These are phyloP conservation scores for Anacardium occidentale DNA, from an alignment of 345 rosid genomes.

Conservation along the genomic window DNA sequence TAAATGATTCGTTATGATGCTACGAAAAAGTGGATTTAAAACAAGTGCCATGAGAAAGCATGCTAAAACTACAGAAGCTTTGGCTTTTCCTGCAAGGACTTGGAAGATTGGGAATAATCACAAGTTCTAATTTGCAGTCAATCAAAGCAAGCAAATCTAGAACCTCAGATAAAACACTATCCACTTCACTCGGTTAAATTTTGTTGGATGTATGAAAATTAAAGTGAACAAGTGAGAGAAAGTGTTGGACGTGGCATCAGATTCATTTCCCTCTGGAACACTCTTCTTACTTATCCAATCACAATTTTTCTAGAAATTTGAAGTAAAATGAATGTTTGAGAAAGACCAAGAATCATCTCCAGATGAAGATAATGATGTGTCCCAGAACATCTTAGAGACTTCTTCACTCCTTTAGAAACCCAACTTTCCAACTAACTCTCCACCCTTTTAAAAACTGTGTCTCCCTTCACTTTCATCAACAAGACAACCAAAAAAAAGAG, in stretches of 20 bases:
- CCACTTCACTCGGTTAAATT: too few species aligned
- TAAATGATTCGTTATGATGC: background rate
- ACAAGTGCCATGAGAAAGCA: background rate
- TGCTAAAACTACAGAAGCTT: background rate
- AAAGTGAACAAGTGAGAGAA: background rate
- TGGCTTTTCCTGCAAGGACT: background rate
- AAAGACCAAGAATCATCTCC: constrained; percentile 26
- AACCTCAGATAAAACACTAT: too few species aligned
- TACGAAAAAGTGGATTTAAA: background rate
- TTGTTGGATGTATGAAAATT: too few species aligned
- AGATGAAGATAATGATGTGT: background rate
- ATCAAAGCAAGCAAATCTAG: too few species aligned
- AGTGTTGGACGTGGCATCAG: background rate
- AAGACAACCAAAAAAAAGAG: background rate
- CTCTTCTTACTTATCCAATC: background rate
- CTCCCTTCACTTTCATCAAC: background rate
- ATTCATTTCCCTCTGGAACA: constrained; percentile 10
- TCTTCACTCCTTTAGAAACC: constrained; percentile 31
- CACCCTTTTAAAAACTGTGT: constrained; percentile 17
- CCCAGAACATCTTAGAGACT: constrained; percentile 50
- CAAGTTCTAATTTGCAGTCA: too few species aligned
- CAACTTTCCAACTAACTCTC: background rate
- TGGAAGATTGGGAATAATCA: constrained; percentile 6
- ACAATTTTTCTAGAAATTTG: background rate
- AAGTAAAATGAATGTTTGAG: background rate